Base-by-base conservation (phyloP, 2,329 filamentous ascomycete genomes). In the Diaporthe sp. region DNA sequence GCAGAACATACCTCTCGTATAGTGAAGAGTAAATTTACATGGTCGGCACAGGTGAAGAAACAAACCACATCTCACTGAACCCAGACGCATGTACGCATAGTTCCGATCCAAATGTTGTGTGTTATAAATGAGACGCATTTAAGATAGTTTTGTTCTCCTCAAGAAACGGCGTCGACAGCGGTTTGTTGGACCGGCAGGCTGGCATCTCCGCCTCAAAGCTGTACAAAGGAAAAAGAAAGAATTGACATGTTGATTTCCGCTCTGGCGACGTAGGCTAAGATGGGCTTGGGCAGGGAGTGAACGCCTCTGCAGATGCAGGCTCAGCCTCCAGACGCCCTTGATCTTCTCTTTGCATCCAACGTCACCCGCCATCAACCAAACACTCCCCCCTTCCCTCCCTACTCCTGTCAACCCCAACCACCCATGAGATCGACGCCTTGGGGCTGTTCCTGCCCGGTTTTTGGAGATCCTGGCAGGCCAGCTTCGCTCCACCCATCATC, bases 201-300 rank as follows among this genome's bases (percentile, higher is more conserved):
- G 42, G 42, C 13, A 17, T 25, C 15, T n/a, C 30, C 44, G 56
- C 15, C 69, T 50, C 56, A 8, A 37, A 42, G 39, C 37, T 63
- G 44, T 37, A 71, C 69, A 71, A 71, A 71, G 56, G 69, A 71
- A 71, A 71, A 71, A 71, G 47, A 51, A 37, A 63, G 37, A 70
- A 70, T 37, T 25, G 56, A 51, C 44, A 63, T 42, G 32, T 71
- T 32, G 32, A 71, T 61, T 71, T 66, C 61, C 44, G 61, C 61
- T n/a, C 61, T 51, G 61, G 44, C 25, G 42, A 71, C 30, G 44
- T 61, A 42, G 69, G 69, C 69, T 71, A 53, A 39, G 22, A 15
- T 56, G 69, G 44, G 32, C 50, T 39, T 47, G 59, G n/a, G n/a
- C 19, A 27, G 47, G n/a, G 17, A 71, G n/a, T 27, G 19, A 19